Percentiles rank a stretch among this genome's conserved stretches.
These are phyloP conservation scores for Psilocybe cyanescens DNA, from an alignment of 768 basidiomycete species.

Conservation along the genomic window DNA sequence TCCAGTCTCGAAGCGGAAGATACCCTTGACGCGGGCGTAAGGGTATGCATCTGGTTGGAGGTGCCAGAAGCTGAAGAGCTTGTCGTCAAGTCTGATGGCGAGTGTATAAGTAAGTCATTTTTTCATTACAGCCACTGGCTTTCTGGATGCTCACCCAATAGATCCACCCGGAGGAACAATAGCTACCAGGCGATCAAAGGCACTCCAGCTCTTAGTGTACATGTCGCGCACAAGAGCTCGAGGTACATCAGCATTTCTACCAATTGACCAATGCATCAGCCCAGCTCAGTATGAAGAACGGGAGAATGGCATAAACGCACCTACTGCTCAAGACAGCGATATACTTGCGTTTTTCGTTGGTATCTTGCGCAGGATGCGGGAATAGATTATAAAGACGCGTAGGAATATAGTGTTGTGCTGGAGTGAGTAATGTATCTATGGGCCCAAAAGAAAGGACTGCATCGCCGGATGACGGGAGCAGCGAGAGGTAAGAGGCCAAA, in stretches of 20 bases:
- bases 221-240: slow-evolving; percentile 85
- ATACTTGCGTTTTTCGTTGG: slow-evolving; percentile 74
- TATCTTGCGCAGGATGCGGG: slow-evolving; percentile 84
- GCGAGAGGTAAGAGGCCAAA: slow-evolving; percentile 77
- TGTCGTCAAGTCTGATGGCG: slow-evolving; percentile 77
- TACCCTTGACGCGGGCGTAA: slow-evolving; percentile 80
- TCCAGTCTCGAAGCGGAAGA: slow-evolving; percentile 87
- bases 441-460: slow-evolving; percentile 81
- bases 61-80: slow-evolving; percentile 89
- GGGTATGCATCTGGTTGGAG: slow-evolving; percentile 80
- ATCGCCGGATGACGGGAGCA: slow-evolving; percentile 73
- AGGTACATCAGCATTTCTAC: slow-evolving; percentile 83
- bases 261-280: slow-evolving; percentile 6
- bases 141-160: slow-evolving; percentile 63
- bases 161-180: slow-evolving; percentile 92
- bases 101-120: background rate
- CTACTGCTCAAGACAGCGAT: slow-evolving; percentile 73
- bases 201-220: slow-evolving; percentile 94
- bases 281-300: background rate
- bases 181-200: slow-evolving; percentile 85
- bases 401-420: slow-evolving; percentile 75
- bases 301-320: slow-evolving; percentile 35
- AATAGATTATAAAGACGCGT: slow-evolving; percentile 74
- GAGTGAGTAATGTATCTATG: slow-evolving; percentile 77
- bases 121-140: background rate